Evolutionary conservation across 257 asterid genomes (phyloP).

Genomic region (Scutellaria barbata): DNA sequence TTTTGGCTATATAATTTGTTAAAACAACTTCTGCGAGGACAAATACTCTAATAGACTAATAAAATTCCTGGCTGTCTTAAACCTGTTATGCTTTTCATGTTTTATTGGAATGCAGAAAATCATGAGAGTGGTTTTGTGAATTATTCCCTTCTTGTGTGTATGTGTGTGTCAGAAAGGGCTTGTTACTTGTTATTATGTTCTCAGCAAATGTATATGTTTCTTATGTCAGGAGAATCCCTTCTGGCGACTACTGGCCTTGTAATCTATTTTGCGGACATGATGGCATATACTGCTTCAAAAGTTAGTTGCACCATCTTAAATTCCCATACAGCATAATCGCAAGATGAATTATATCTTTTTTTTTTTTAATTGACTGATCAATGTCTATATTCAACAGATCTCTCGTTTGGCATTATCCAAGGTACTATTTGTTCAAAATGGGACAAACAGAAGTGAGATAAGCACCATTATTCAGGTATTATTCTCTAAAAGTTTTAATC

Average conservation of each 20-base stretch:
- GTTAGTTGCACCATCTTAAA: slow-evolving; percentile 50
- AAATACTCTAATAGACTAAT: not conserved
- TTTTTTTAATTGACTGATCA: slow-evolving; percentile 41
- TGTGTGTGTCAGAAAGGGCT: slow-evolving; percentile 15
- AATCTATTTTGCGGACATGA: slow-evolving; percentile 84
- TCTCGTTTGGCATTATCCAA: slow-evolving; percentile 46
- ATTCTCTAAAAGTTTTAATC: slow-evolving; percentile 27
- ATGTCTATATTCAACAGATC: slow-evolving; percentile 52
- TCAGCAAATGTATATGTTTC: slow-evolving; percentile 37
- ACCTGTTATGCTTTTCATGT: slow-evolving; percentile 12
- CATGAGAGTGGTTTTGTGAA: slow-evolving; percentile 3
- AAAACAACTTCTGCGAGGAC: slow-evolving; percentile 10
- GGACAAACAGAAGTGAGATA: slow-evolving; percentile 73
- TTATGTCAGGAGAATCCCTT: slow-evolving; percentile 88
- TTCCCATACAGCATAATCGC: slow-evolving; percentile 32
- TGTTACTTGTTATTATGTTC: slow-evolving; percentile 9
- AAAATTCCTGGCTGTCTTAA: not conserved
- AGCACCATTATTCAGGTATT: slow-evolving; percentile 86
- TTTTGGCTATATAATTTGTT: slow-evolving; percentile 26
- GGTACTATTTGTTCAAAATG: slow-evolving; percentile 42
- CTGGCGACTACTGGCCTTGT: slow-evolving; percentile 89
- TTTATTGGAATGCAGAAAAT: slow-evolving; percentile 21
- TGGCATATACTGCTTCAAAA: slow-evolving; percentile 64
- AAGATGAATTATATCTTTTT: slow-evolving; percentile 20
- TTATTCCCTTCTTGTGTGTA: slow-evolving; percentile 10